These are phyloP conservation scores for Phyllostachys edulis DNA, from an alignment of 176 grass and related monocot genomes.

Conservation along the genomic window DNA sequence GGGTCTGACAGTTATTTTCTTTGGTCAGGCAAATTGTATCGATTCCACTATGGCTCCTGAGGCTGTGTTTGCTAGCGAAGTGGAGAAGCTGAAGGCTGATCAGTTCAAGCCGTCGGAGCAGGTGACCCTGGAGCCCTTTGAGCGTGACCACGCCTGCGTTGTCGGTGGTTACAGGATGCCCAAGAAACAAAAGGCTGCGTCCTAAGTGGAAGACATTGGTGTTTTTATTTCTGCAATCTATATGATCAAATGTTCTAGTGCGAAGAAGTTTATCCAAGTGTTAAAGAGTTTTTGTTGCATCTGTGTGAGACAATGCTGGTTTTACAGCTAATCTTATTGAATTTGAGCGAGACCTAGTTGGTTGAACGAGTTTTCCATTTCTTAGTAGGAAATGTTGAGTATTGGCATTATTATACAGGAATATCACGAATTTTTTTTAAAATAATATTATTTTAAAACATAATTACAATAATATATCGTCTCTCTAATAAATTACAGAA, in stretches of 20 bases:
- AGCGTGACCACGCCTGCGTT: constrained; percentile 75
- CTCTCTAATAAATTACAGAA: too few species aligned
- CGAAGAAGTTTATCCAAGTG: not conserved
- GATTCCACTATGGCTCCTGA: constrained; percentile 74
- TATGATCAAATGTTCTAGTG: not conserved
- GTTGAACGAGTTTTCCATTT: not conserved
- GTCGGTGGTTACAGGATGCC: constrained; percentile 79
- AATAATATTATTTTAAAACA: too few species aligned
- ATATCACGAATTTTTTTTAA: too few species aligned
- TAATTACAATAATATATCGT: too few species aligned
- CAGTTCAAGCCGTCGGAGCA: constrained; percentile 88
- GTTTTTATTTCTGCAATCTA: not conserved
- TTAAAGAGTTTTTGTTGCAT: constrained; percentile 7
- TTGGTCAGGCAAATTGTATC: constrained; percentile 70
- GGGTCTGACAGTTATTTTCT: not conserved
- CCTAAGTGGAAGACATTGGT: not conserved
- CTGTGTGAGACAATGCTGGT: not conserved
- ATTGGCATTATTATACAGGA: too few species aligned
- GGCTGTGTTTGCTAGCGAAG: constrained; percentile 68
- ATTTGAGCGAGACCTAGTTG: not conserved
- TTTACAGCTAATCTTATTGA: not conserved
- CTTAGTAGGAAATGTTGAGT: not conserved
- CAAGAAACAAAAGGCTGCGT: constrained; percentile 62
- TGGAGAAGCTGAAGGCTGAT: constrained; percentile 85
- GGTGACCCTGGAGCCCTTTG: constrained; percentile 79